Percentiles rank a stretch among this genome's conserved stretches.
These are phyloP conservation scores for Phytopythium mirpurense DNA, from an alignment of 352 stramenopile species.

Conservation along the genomic window DNA sequence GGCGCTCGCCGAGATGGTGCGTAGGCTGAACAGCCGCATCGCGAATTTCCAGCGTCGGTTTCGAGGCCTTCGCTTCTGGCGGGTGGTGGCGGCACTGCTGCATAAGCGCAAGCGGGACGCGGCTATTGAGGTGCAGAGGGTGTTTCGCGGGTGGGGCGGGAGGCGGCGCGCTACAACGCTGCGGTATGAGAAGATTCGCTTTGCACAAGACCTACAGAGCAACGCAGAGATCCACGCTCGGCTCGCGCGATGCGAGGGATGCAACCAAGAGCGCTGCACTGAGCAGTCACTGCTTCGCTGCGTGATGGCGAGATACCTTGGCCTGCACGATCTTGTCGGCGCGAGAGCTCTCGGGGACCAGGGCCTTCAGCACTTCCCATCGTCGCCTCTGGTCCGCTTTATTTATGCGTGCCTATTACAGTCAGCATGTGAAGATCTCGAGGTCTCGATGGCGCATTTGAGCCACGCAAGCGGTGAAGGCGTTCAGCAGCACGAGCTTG, in stretches of 20 bases:
- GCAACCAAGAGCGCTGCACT: slow-evolving; percentile 21
- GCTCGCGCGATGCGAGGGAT: slow-evolving; percentile 21
- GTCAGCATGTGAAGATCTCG: slow-evolving; percentile 38
- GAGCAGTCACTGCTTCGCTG: slow-evolving; percentile 39
- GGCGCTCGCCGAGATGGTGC: slow-evolving; percentile 17
- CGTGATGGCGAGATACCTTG: slow-evolving; percentile 44
- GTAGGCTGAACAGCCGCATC: slow-evolving; percentile 26
- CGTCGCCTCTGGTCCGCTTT: slow-evolving; percentile 31
- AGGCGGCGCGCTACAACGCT: slow-evolving; percentile 15
- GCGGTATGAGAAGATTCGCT: slow-evolving; percentile 37
- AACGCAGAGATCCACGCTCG: slow-evolving; percentile 17
- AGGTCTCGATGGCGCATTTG: slow-evolving; percentile 26
- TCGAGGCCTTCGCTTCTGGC: slow-evolving; percentile 37
- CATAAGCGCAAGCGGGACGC: slow-evolving; percentile 21
- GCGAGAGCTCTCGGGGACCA: slow-evolving; percentile 31
- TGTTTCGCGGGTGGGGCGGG: slow-evolving; percentile 30
- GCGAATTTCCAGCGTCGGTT: slow-evolving; percentile 36
- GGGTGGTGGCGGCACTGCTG: slow-evolving; percentile 29
- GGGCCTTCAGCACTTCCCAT: slow-evolving; percentile 28
- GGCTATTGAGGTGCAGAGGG: slow-evolving; percentile 30
- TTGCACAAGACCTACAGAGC: slow-evolving; percentile 19
- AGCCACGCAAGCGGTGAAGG: slow-evolving; percentile 16
- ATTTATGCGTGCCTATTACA: slow-evolving; percentile 37
- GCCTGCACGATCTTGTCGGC: slow-evolving; percentile 39
- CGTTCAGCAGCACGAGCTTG: slow-evolving; percentile 21